Conservation (phyloP, 441 rosid genomes). For the Populus tomentosa region DNA sequence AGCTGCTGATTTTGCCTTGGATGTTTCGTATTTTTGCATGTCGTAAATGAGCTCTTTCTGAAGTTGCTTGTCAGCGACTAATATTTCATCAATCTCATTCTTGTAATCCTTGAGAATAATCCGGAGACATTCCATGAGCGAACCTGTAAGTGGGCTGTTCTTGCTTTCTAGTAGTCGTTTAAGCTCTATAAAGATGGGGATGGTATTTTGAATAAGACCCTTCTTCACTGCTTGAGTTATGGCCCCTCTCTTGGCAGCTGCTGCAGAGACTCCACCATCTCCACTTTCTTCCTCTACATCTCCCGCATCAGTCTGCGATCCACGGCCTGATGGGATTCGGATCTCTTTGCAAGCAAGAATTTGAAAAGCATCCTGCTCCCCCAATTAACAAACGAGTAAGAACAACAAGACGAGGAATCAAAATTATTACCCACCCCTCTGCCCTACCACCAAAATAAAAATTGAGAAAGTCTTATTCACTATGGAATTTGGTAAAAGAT, state of each 20-base stretch:
- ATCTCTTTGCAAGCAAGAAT: conserved; percentile 90
- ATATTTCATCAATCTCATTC: conserved; percentile 86
- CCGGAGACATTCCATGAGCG: conserved; percentile 95
- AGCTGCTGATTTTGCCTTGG: conserved; percentile 53
- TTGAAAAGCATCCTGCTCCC: conserved; percentile 76
- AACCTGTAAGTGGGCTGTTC: conserved; percentile 87
- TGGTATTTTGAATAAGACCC: conserved; percentile 87
- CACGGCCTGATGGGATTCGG: conserved; percentile 52
- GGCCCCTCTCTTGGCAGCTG: conserved; percentile 76
- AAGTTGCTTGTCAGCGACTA: conserved; percentile 86
- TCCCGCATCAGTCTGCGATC: conserved; percentile 49
- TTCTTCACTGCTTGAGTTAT: conserved; percentile 88
- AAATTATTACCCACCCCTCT: not conserved
- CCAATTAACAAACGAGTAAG: not conserved
- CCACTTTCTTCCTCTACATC: conserved; percentile 67
- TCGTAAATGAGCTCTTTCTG: conserved; percentile 90
- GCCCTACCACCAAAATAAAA: not conserved
- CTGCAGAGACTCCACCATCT: conserved; percentile 33
- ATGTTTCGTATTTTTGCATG: conserved; percentile 78
- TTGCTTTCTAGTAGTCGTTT: conserved; percentile 86
- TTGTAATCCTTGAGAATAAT: conserved; percentile 90
- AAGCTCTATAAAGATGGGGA: conserved; percentile 93
- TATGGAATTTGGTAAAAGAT: not conserved
- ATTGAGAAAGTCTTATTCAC: not conserved
- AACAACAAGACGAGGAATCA: not conserved